These are phyloP conservation scores for Hansfordia pulvinata DNA, from an alignment of 2,329 filamentous ascomycete genomes.

Conservation along the genomic window DNA sequence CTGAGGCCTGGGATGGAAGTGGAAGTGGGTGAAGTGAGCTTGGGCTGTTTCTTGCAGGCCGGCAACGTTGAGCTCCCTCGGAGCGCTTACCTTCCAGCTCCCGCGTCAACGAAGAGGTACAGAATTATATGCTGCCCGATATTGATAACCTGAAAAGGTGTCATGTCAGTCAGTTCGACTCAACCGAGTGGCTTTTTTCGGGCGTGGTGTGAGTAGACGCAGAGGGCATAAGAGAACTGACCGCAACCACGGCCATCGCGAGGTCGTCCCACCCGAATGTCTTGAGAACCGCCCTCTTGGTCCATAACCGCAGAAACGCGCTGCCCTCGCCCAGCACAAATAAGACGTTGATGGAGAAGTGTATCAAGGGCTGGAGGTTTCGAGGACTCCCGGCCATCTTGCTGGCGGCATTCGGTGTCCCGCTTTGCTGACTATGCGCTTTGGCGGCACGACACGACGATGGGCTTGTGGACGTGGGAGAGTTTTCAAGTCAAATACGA, in stretches of 20 bases:
- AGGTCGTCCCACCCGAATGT: background rate
- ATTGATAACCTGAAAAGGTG: background rate
- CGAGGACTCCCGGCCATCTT: background rate
- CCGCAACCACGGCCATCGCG: background rate
- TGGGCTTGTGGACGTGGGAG: no score
- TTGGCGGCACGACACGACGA: no score
- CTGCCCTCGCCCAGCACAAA: background rate
- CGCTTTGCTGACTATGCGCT: no score
- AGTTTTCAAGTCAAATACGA: no score
- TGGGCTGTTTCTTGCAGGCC: no score
- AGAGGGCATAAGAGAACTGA: no score
- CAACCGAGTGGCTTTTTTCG: no score
- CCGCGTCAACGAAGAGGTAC: background rate
- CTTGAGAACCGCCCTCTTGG: background rate
- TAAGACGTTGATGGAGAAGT: background rate
- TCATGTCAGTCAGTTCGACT: no score
- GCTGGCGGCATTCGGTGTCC: background rate
- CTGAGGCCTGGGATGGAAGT: background rate
- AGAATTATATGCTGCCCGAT: background rate
- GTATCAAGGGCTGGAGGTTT: background rate
- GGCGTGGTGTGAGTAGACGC: no score
- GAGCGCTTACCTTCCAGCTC: background rate
- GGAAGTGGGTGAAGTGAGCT: background rate
- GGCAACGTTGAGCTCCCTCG: no score
- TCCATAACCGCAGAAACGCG: background rate